phyloP scores from a whole-genome alignment of 345 rosid genomes.

The Hypericum androsaemum region DNA sequence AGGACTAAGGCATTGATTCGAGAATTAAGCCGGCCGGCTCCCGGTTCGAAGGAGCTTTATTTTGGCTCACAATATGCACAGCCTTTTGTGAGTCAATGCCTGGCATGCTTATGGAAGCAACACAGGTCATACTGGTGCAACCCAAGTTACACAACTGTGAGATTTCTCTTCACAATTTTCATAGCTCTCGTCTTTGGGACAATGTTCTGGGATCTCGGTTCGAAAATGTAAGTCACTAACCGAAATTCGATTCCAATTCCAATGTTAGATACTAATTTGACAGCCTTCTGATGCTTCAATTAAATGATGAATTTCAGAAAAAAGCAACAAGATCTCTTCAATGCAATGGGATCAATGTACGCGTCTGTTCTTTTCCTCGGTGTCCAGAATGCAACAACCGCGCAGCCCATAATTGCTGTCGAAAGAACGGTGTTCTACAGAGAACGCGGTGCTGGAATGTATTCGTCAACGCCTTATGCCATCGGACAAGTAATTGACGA shows the following conservation, averaged over 20 bases:
- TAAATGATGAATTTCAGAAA: background rate
- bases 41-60: background rate
- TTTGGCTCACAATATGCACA: background rate
- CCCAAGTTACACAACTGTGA: background rate
- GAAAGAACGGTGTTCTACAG: background rate
- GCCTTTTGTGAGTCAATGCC: background rate
- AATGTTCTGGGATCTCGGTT: conserved; percentile 2
- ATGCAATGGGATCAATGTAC: conserved; percentile 3
- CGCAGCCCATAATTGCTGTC: background rate
- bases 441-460: conserved; percentile 2
- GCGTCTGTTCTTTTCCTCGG: background rate
- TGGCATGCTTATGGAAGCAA: conserved; percentile 2
- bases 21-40: background rate
- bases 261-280: background rate
- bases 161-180: conserved; percentile 1
- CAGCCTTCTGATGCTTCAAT: background rate
- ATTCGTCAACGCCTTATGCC: background rate
- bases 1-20: background rate
- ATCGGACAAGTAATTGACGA: background rate
- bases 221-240: background rate
- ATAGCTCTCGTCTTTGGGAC: conserved; percentile 1
- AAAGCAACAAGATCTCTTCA: conserved; percentile 4
- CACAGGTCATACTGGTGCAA: conserved; percentile 3
- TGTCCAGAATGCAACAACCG: conserved; percentile 1
- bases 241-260: too few species aligned